Evolutionary conservation across 768 basidiomycete species (phyloP).

Genomic region (Suillus bovinus): DNA sequence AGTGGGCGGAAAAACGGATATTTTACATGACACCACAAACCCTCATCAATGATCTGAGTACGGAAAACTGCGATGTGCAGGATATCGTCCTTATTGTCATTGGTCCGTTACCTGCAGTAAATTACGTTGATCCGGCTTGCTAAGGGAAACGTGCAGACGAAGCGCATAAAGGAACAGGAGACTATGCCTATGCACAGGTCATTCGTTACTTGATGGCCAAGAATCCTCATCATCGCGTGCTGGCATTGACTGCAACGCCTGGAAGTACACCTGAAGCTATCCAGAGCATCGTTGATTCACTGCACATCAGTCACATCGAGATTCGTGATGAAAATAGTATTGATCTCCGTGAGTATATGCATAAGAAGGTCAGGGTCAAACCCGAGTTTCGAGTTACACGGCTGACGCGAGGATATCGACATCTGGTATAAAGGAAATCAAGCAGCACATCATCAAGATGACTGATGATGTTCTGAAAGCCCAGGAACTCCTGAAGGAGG

Average conservation of each 20-base stretch:
- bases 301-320: conserved; percentile 95
- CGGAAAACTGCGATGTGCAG: conserved; percentile 69
- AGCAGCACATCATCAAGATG: conserved; percentile 79
- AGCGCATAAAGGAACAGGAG: conserved; percentile 92
- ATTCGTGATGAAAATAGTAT: conserved; percentile 89
- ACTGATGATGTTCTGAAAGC: conserved; percentile 63
- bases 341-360: conserved; percentile 83
- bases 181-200: conserved; percentile 89
- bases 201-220: conserved; percentile 90
- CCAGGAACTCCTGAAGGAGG: conserved; percentile 61
- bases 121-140: neutral
- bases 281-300: conserved; percentile 84
- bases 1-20: conserved; percentile 85
- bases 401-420: conserved; percentile 1
- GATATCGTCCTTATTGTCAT: conserved; percentile 89
- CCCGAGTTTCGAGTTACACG: neutral
- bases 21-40: conserved; percentile 99
- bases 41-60: conserved; percentile 79
- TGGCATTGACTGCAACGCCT: conserved; percentile 96
- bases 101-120: conserved; percentile 46
- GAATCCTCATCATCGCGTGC: conserved; percentile 89
- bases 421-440: conserved; percentile 51
- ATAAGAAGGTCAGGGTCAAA: conserved; percentile 67
- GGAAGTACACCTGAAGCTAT: conserved; percentile 85
- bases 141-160: conserved; percentile 61